These are phyloP conservation scores for Conoideocrella luteorostrata DNA, from an alignment of 2,329 filamentous ascomycete genomes.

Conservation along the genomic window DNA sequence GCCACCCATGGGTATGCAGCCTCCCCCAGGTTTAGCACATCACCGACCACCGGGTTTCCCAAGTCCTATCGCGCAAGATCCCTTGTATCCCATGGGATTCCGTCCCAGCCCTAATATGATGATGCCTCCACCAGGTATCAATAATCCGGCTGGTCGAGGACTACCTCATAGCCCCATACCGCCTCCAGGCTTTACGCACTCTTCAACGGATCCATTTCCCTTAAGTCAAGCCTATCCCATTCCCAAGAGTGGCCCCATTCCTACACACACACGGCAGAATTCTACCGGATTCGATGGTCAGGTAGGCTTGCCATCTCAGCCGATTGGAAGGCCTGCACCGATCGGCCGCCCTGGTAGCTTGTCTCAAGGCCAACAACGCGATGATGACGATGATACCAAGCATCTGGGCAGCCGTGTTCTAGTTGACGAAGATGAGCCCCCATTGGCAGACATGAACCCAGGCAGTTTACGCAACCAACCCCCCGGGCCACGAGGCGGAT, in stretches of 20 bases:
- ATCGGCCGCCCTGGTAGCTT: constrained; percentile 82
- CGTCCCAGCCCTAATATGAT: constrained; percentile 40
- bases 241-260: constrained; percentile 26
- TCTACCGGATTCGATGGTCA: constrained; percentile 63
- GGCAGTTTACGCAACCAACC: constrained; percentile 40
- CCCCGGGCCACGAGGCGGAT: constrained; percentile 40
- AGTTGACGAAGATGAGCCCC: constrained; percentile 64
- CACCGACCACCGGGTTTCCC: constrained; percentile 44
- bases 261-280: constrained; percentile 66
- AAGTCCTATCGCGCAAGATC: constrained; percentile 50
- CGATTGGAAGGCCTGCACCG: constrained; percentile 75
- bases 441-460: constrained; percentile 25
- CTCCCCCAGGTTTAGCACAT: constrained; percentile 31
- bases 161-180: constrained; percentile 33
- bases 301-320: constrained; percentile 51
- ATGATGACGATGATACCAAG: constrained; percentile 62
- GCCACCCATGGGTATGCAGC: constrained; percentile 50
- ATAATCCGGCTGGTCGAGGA: constrained; percentile 34
- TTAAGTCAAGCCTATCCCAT: constrained; percentile 25
- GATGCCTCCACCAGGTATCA: constrained; percentile 46
- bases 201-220: constrained; percentile 23
- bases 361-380: constrained; percentile 43
- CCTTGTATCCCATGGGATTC: constrained; percentile 41
- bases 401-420: constrained; percentile 89
- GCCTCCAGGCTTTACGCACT: constrained; percentile 31